Evolutionary conservation across 352 stramenopile species (phyloP).

Genomic region (Phytophthora cactorum): DNA sequence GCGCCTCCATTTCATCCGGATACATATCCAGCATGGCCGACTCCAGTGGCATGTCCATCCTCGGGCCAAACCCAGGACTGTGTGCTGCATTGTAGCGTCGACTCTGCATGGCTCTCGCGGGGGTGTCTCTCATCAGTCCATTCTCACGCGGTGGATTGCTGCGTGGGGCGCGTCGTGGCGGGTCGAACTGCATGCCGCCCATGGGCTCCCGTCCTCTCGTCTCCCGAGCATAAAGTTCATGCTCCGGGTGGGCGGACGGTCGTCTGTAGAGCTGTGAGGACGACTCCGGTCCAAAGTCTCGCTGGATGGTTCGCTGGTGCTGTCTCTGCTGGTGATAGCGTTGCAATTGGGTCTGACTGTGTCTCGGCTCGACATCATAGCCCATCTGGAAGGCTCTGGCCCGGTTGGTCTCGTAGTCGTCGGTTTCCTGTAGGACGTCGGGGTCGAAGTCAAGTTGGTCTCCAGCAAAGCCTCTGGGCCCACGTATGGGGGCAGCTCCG

Average conservation of each 20-base stretch:
- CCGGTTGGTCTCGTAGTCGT: slow-evolving; percentile 21
- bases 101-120: slow-evolving; percentile 8
- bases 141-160: slow-evolving; percentile 34
- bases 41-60: slow-evolving; percentile 29
- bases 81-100: slow-evolving; percentile 18
- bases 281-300: slow-evolving; percentile 23
- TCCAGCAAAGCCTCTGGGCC: slow-evolving; percentile 6
- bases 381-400: slow-evolving; percentile 29
- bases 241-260: slow-evolving; percentile 16
- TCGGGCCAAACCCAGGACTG: slow-evolving; percentile 13
- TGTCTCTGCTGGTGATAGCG: slow-evolving; percentile 49
- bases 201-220: slow-evolving; percentile 14
- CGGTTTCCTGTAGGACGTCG: slow-evolving; percentile 12
- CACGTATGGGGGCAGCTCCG: not conserved
- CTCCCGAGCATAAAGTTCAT: slow-evolving; percentile 29
- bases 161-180: slow-evolving; percentile 44
- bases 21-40: slow-evolving; percentile 35
- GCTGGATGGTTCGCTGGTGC: slow-evolving; percentile 34
- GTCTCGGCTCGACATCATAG: slow-evolving; percentile 41
- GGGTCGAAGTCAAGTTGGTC: slow-evolving; percentile 11
- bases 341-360: slow-evolving; percentile 42
- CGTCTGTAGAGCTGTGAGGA: slow-evolving; percentile 34
- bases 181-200: slow-evolving; percentile 19
- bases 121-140: slow-evolving; percentile 9
- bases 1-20: slow-evolving; percentile 10